Base-by-base conservation (phyloP, 768 basidiomycete species). In the Gymnopilus junonius region DNA sequence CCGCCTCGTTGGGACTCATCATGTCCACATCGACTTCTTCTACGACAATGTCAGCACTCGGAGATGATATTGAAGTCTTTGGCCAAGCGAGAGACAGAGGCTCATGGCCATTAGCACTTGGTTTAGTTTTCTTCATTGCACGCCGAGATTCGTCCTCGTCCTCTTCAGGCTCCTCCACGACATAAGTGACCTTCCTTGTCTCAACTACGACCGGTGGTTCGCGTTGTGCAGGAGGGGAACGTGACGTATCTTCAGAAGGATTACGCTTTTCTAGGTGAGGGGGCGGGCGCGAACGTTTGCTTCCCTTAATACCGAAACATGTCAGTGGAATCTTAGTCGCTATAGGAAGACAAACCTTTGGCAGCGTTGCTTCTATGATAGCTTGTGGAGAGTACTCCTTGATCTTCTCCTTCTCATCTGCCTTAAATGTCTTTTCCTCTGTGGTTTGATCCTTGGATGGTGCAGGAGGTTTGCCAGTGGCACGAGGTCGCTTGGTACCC, bases 211-310 rank as follows among this genome's bases (percentile, higher is more conserved):
- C 64, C 37, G 40, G 59, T 23, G 57, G 55, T 62, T 56, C 59
- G 58, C 43, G 62, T 66, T 37, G 61, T 20, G 59, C 57, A 8
- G 62, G 55, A 61, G 67, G 56, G 42, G 58, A 55, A 45, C 50
- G 58, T 25, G 48, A 43, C 29, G 46, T 14, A 31, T 61, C 57
- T 15, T 63, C 63, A n/a, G 61, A 29, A 8, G 69, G 63, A 20
- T 62, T 23, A 10, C 68, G 64, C 66, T 76, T 84, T 64, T 83
- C 82, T 32, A 89, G 69, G 56, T 85, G 80, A 3, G 82, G 74
- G n/a, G 89, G 88, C 4, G 92, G 91, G 40, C 91, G 84, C 45
- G 90, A 86, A 48, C 92, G 88, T 70, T 91, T 91, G 71, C 87
- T 91, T 61, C 91, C 92, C 91, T 92, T 70, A 23, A 66, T 42